Conservation (phyloP, 2,329 filamentous ascomycete species). For the Colletotrichum caudatum region DNA sequence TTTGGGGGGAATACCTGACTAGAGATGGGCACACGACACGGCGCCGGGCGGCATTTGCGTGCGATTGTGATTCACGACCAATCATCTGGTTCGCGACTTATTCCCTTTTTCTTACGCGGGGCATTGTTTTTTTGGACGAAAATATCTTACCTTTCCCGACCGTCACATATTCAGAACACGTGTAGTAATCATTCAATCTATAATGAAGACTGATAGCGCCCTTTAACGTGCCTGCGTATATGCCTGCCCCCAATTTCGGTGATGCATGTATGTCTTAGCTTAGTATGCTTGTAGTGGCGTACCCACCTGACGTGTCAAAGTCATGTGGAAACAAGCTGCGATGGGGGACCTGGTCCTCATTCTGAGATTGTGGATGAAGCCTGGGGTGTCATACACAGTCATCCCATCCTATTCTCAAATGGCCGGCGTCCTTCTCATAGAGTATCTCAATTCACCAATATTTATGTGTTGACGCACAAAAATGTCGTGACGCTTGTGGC, state of each 20-base stretch:
- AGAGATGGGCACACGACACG: slow-evolving; percentile 13
- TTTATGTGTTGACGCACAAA: background rate
- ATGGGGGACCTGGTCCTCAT: background rate
- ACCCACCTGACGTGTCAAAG: background rate
- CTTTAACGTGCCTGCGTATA: background rate
- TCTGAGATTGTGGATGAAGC: too few relatives aligned
- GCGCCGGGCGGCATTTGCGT: slow-evolving; percentile 29
- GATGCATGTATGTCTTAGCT: background rate
- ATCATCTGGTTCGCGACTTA: slow-evolving; percentile 7
- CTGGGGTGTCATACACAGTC: too few relatives aligned
- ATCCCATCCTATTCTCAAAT: too few relatives aligned
- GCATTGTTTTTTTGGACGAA: slow-evolving; percentile 17
- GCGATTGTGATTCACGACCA: slow-evolving; percentile 28
- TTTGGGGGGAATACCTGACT: slow-evolving; percentile 1
- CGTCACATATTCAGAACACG: slow-evolving; percentile 35
- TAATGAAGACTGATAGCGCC: slow-evolving; percentile 26
- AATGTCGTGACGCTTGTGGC: background rate
- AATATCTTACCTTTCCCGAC: slow-evolving; percentile 4
- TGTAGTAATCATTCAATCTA: slow-evolving; percentile 37
- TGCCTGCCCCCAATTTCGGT: too few relatives aligned
- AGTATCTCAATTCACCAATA: background rate
- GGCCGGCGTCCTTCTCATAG: background rate
- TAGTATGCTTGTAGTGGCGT: background rate
- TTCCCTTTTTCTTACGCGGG: slow-evolving; percentile 6
- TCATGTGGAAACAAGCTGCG: background rate